Conservation (phyloP, 352 stramenopile genomes). For the Ophiocytium majus region DNA sequence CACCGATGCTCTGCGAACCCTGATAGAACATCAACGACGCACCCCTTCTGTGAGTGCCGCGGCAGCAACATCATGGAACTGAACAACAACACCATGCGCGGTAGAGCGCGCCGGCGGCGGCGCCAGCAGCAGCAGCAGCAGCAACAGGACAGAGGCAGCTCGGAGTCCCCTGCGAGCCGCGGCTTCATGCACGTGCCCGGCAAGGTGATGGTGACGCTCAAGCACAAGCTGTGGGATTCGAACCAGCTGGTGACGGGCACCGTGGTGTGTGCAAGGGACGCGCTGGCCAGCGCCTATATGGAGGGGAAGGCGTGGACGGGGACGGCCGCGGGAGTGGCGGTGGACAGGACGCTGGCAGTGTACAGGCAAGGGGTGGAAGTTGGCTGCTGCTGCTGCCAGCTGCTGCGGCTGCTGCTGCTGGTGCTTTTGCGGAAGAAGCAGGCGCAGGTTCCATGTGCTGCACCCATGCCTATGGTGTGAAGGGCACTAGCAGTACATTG, state of each 20-base stretch:
- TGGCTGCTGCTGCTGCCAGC: neutral
- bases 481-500: neutral
- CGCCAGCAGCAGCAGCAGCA: neutral
- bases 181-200: slow-evolving; percentile 36
- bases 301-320: slow-evolving; percentile 47
- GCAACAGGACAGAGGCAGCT: neutral
- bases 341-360: slow-evolving; percentile 27
- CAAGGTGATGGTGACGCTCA: slow-evolving; percentile 38
- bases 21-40: neutral
- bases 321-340: slow-evolving; percentile 32
- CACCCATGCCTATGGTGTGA: neutral
- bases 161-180: slow-evolving; percentile 7
- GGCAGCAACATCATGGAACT: neutral
- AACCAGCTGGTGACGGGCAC: slow-evolving; percentile 46
- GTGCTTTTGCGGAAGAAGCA: neutral
- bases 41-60: neutral
- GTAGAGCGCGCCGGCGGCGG: neutral
- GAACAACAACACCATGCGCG: neutral
- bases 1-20: neutral
- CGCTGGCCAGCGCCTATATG: slow-evolving; percentile 37
- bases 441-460: neutral
- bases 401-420: too few relatives aligned
- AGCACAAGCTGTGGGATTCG: slow-evolving; percentile 54
- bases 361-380: slow-evolving; percentile 25
- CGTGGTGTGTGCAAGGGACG: slow-evolving; percentile 39